Conservation (phyloP, 768 basidiomycete genomes). For the Mycena capillaripes region DNA sequence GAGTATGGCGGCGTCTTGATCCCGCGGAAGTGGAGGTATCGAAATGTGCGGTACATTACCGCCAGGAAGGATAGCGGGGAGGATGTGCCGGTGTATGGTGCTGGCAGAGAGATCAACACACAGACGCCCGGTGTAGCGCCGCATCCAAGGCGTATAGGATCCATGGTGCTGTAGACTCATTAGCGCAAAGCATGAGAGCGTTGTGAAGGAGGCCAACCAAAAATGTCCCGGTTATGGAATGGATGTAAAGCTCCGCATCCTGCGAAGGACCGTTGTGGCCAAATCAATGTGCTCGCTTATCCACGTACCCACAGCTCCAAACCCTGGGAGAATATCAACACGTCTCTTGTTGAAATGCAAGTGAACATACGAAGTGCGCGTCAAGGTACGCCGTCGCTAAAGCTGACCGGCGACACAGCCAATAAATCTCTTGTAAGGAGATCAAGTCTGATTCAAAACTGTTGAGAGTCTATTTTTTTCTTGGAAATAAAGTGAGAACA, state of each 20-base stretch:
- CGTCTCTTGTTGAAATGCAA: too few species aligned
- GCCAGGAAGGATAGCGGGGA: neutral
- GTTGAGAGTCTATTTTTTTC: too few species aligned
- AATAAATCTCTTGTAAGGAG: conserved; percentile 7
- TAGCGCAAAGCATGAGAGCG: neutral
- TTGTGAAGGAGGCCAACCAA: neutral
- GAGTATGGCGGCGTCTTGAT: conserved; percentile 15
- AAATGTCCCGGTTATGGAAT: conserved; percentile 8
- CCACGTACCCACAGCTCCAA: neutral
- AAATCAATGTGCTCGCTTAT: too few species aligned
- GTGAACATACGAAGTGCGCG: conserved; percentile 1
- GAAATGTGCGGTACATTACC: conserved; percentile 5
- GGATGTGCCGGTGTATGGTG: neutral
- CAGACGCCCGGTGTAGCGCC: conserved; percentile 8
- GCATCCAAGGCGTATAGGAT: conserved; percentile 14
- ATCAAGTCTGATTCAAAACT: neutral
- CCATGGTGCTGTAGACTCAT: conserved; percentile 2
- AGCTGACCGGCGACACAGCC: conserved; percentile 1
- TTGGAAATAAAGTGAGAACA: too few species aligned
- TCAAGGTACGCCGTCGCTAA: conserved; percentile 20
- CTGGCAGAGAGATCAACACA: conserved; percentile 23
- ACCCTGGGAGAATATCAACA: neutral
- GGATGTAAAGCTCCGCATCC: conserved; percentile 9
- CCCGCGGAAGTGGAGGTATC: neutral
- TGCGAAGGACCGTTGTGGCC: neutral